Percentiles rank a stretch among this genome's conserved stretches.
These are phyloP conservation scores for Schizopora paradoxa DNA, from an alignment of 1,284 basidiomycete species.

Conservation along the genomic window DNA sequence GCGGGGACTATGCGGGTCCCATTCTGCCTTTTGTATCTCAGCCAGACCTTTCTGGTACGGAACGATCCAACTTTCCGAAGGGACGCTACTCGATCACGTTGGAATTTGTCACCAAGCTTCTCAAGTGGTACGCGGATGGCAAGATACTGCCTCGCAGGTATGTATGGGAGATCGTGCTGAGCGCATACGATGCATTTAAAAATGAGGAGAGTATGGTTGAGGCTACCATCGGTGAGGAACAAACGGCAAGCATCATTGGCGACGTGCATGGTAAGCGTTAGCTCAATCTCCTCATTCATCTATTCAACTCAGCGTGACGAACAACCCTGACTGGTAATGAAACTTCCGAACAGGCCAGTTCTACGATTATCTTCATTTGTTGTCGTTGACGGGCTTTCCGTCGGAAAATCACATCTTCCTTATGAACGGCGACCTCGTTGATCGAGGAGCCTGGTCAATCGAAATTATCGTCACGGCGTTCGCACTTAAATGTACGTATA, in stretches of 20 bases:
- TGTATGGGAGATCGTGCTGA: slow-evolving; percentile 94
- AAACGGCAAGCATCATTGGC: slow-evolving; percentile 87
- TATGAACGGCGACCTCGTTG: slow-evolving; percentile 97
- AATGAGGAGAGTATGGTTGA: slow-evolving; percentile 83
- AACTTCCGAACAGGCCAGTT: slow-evolving; percentile 75
- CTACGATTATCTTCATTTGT: slow-evolving; percentile 89
- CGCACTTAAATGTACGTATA: slow-evolving; percentile 84
- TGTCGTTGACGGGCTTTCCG: slow-evolving; percentile 82
- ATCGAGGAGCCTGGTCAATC: slow-evolving; percentile 95
- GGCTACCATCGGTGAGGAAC: slow-evolving; percentile 70
- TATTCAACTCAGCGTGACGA: too few species aligned
- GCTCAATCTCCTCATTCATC: too few species aligned
- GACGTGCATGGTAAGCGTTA: slow-evolving; percentile 75
- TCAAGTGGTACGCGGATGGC: slow-evolving; percentile 89
- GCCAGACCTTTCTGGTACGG: too few species aligned
- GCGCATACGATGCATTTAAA: slow-evolving; percentile 72
- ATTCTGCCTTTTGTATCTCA: slow-evolving; percentile 44
- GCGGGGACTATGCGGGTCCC: slow-evolving; percentile 66
- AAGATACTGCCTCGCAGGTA: slow-evolving; percentile 83
- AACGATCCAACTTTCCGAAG: too few species aligned
- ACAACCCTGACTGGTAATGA: too few species aligned
- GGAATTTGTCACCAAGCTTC: slow-evolving; percentile 83
- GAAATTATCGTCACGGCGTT: slow-evolving; percentile 94
- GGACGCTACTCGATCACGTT: slow-evolving; percentile 56
- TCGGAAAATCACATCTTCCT: slow-evolving; percentile 77